Percentiles rank a stretch among this genome's conserved stretches.
phyloP scores from a whole-genome alignment of 2,329 filamentous ascomycete genomes.

The Stylonectria norvegica region DNA sequence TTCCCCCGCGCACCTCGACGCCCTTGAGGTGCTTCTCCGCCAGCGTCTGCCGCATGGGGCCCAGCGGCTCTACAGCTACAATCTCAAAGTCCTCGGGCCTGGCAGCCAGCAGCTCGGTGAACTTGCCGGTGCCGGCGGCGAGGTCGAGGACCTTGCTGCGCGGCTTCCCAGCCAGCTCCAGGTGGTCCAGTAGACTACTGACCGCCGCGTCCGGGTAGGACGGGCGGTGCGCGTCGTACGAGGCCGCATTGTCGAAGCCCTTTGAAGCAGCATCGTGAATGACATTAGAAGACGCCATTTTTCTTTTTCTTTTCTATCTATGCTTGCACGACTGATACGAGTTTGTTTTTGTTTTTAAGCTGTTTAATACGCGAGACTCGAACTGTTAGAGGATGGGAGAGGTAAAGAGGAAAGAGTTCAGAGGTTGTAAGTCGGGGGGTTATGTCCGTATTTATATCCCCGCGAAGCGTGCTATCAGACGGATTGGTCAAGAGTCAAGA shows the following conservation, averaged over 20 bases:
- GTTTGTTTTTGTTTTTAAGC: too few species aligned
- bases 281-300: constrained; percentile 21
- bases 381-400: too few species aligned
- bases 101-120: constrained; percentile 59
- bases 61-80: constrained; percentile 61
- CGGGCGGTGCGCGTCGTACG: constrained; percentile 67
- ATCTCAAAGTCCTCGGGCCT: constrained; percentile 59
- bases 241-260: constrained; percentile 61
- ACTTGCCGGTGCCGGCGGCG: constrained; percentile 67
- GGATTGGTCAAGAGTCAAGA: constrained; percentile 4
- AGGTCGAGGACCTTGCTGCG: constrained; percentile 58
- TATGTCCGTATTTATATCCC: too few species aligned
- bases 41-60: constrained; percentile 61
- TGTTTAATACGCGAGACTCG: too few species aligned
- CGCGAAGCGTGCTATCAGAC: neutral
- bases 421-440: too few species aligned
- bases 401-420: too few species aligned
- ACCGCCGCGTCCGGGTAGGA: constrained; percentile 61
- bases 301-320: too few species aligned
- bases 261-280: constrained; percentile 52
- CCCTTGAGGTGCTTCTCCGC: constrained; percentile 53
- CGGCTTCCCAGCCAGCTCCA: constrained; percentile 47
- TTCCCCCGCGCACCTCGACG: constrained; percentile 55
- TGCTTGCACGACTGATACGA: neutral
- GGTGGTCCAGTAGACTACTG: constrained; percentile 51